Conservation (phyloP, 192 early-diverging fungal species). For the Gigaspora rosea region DNA sequence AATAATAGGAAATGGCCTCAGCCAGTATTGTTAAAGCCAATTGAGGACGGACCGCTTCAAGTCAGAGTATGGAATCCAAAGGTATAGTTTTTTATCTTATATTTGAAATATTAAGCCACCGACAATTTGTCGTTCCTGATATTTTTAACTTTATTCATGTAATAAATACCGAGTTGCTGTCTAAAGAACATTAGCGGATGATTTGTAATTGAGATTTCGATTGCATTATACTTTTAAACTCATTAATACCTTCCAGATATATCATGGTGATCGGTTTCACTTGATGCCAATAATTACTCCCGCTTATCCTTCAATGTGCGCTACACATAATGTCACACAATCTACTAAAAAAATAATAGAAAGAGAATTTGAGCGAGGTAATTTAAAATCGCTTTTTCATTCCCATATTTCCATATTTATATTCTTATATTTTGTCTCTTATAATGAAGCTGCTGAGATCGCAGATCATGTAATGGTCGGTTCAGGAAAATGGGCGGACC, state of each 20-base stretch:
- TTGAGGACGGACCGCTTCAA: constrained; percentile 85
- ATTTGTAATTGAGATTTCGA: background rate
- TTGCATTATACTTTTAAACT: background rate
- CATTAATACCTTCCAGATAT: constrained; percentile 44
- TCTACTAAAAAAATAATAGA: constrained; percentile 85
- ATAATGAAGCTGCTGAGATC: constrained; percentile 62
- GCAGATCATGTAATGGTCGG: constrained; percentile 77
- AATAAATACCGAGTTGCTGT: too few species aligned
- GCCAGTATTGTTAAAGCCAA: constrained; percentile 84
- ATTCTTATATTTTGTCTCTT: background rate
- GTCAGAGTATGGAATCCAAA: constrained; percentile 96
- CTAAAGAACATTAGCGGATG: background rate
- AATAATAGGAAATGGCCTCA: constrained; percentile 79
- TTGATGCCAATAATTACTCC: constrained; percentile 99
- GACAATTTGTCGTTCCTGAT: background rate
- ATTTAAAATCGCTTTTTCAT: background rate
- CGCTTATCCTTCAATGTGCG: constrained; percentile 98
- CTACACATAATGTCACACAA: constrained; percentile 93
- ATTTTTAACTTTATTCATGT: background rate
- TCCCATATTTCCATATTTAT: constrained; percentile 9
- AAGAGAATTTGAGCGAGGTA: constrained; percentile 76
- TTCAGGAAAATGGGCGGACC: constrained; percentile 72
- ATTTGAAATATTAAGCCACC: background rate
- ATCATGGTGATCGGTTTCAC: constrained; percentile 78
- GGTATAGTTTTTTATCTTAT: constrained; percentile 26